Percentiles rank a stretch among this genome's conserved stretches.
Conservation (phyloP, 148 eudicot species). For the Suaeda aralocaspica region DNA sequence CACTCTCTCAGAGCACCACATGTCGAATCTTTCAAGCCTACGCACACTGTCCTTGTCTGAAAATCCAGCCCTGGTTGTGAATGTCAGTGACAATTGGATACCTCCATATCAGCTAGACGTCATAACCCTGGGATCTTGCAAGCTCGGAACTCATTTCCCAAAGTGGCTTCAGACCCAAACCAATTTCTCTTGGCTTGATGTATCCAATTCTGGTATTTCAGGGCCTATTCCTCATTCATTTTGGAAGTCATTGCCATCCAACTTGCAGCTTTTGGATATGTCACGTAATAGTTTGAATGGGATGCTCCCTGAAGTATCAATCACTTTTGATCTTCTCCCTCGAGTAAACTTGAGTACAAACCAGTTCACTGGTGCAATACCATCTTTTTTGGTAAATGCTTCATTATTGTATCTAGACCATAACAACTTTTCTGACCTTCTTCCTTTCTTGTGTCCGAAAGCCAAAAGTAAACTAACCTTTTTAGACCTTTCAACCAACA, state of each 20-base stretch:
- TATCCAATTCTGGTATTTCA: slow-evolving; percentile 7
- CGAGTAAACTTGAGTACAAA: slow-evolving; percentile 24
- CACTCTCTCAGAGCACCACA: slow-evolving; percentile 15
- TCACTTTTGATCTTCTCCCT: neutral
- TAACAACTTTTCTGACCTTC: slow-evolving; percentile 13
- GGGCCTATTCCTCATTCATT: slow-evolving; percentile 17
- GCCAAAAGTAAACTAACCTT: neutral
- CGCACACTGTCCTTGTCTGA: slow-evolving; percentile 12
- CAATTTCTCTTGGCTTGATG: slow-evolving; percentile 10
- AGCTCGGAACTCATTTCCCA: slow-evolving; percentile 19
- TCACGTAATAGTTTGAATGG: slow-evolving; percentile 20
- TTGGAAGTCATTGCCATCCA: slow-evolving; percentile 16
- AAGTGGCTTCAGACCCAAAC: slow-evolving; percentile 13
- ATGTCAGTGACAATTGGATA: slow-evolving; percentile 21
- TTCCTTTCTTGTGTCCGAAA: slow-evolving; percentile 10
- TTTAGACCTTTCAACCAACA: slow-evolving; percentile 21
- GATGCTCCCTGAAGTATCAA: neutral
- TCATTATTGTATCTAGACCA: slow-evolving; percentile 12
- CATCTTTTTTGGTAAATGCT: slow-evolving; percentile 11
- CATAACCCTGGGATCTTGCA: slow-evolving; percentile 13
- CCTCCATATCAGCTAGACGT: slow-evolving; percentile 22
- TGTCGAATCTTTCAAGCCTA: slow-evolving; percentile 25
- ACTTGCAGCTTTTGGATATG: slow-evolving; percentile 3
- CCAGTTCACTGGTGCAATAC: slow-evolving; percentile 18
- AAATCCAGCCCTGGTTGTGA: slow-evolving; percentile 21